Base-by-base conservation (phyloP, 73 alveolate species). In the Paramecium pentaurelia region DNA sequence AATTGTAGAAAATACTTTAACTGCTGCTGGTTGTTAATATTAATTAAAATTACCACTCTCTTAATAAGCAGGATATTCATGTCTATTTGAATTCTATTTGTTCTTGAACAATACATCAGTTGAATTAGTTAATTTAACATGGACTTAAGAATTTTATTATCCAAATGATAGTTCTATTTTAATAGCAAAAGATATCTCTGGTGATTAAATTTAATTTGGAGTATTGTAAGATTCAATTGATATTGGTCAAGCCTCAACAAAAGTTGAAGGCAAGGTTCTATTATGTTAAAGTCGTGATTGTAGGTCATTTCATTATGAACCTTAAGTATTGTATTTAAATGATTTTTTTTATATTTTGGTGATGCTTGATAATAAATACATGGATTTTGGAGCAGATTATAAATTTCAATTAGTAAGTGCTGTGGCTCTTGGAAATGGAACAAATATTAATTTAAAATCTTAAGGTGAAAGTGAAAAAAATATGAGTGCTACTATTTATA, bases 141-240 rank as follows among this genome's bases (percentile, higher is more conserved):
- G 88, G 88, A 34, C 42, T 2, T 75, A 75, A 38, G 88, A 37
- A 75, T 75, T 75, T 36, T 75, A 34, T 37, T 75, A 75, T 75
- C 38, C 37, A 16, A 37, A 30, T 37, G 60, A 75, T 6, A 27
- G 40, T 14, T 10, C 27, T 10, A 75, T 36, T 18, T 2, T 22
- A 14, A 22, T 22, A 9, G 36, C 58, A 34, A 9, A 6, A n/a
- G 28, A 16, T 0, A 18, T 54, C 5, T 4, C 30, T 2, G 10
- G 18, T 18, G 36, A 54, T 54, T 18, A 54, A 54, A n/a, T 54
- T 0, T 8, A 0, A 54, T 54, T 54, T 54, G 70, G 70, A 18
- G 70, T 54, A 4, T 54, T 54, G 70, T 7, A 12, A 1, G 18
- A 18, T 2, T 1, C 32, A 54, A 54, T 54, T 22, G 10, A 75